These are phyloP conservation scores for Boletus semigastroideus DNA, from an alignment of 1,284 basidiomycete species.

Conservation along the genomic window DNA sequence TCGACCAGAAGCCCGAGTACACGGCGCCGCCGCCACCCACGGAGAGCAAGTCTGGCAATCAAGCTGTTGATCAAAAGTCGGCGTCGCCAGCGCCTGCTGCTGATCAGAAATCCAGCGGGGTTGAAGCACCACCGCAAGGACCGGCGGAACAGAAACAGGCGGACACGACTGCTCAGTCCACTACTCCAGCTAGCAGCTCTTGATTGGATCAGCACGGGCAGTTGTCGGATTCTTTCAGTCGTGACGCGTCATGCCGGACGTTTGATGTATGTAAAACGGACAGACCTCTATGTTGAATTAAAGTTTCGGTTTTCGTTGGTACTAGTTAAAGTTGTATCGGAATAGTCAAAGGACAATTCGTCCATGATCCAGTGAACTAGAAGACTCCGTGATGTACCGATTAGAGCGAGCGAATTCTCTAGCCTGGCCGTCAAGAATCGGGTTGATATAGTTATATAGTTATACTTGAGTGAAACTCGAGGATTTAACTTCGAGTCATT, in stretches of 20 bases:
- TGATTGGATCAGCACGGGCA: conserved; percentile 1
- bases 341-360: neutral
- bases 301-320: neutral
- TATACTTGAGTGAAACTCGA: neutral
- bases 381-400: too few species aligned
- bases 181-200: neutral
- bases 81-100: neutral
- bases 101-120: neutral
- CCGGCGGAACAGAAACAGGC: conserved; percentile 15
- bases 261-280: neutral
- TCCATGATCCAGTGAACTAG: neutral
- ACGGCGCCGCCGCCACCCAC: neutral
- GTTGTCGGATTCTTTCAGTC: neutral
- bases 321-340: neutral
- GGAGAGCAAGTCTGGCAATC: neutral
- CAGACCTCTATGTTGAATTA: neutral
- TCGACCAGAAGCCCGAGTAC: conserved; percentile 11
- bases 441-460: neutral
- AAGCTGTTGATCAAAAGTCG: neutral
- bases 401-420: too few species aligned
- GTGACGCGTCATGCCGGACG: neutral
- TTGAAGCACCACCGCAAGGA: neutral
- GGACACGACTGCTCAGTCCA: neutral
- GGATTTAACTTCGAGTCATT: conserved; percentile 37
- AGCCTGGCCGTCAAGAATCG: neutral